Percentiles rank a stretch among this genome's conserved stretches.
Conservation (phyloP, 257 asterid species). For the Rehmannia glutinosa region DNA sequence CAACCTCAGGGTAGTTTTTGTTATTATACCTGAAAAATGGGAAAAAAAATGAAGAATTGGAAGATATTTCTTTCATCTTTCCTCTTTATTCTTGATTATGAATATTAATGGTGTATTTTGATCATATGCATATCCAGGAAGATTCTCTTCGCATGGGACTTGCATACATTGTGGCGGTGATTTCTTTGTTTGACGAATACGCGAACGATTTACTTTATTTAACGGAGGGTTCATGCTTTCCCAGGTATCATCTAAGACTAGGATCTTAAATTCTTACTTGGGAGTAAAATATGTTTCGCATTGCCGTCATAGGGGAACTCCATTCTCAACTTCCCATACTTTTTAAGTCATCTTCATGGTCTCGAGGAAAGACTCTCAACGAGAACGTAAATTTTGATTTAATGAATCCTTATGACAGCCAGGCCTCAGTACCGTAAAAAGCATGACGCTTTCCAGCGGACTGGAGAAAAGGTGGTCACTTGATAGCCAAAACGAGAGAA, state of each 20-base stretch:
- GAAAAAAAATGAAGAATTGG: no score
- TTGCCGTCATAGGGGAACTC: no score
- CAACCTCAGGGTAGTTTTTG: no score
- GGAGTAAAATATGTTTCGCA: no score
- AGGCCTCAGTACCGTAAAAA: slow-evolving; percentile 82
- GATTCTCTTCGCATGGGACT: slow-evolving; percentile 75
- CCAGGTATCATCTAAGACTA: slow-evolving; percentile 47
- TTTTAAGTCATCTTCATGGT: neutral
- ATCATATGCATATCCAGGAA: slow-evolving; percentile 43
- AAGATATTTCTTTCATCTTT: no score
- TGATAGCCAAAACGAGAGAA: slow-evolving; percentile 36
- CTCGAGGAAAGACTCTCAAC: neutral
- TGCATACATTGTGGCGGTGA: slow-evolving; percentile 59
- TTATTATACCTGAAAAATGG: no score
- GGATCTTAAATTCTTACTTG: no score
- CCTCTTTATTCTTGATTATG: no score
- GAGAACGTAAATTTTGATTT: slow-evolving; percentile 26
- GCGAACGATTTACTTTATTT: slow-evolving; percentile 71
- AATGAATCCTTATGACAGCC: slow-evolving; percentile 50
- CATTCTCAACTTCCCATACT: neutral
- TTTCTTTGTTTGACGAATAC: slow-evolving; percentile 80
- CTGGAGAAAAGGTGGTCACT: slow-evolving; percentile 35
- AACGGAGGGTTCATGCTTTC: slow-evolving; percentile 86
- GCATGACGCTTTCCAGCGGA: slow-evolving; percentile 27
- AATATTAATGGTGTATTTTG: no score